Evolutionary conservation across 371 early-diverging fungal species (phyloP), one percentile per base, ranked within the genome.

Genomic region (Nosema muscidifuracis): DNA sequence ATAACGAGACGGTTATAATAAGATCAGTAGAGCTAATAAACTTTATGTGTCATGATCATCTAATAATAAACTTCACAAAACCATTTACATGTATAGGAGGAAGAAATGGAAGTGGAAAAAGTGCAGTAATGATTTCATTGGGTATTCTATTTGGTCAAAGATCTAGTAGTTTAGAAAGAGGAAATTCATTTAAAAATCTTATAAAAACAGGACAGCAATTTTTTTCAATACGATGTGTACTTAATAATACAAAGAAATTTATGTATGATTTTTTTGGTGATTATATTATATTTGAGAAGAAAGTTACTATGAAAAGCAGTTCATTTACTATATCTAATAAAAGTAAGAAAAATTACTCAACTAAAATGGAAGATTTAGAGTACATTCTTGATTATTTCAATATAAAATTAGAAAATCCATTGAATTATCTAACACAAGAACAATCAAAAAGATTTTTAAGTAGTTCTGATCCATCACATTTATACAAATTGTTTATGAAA

Each of bases 381-480:
- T 13, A 66, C 18, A 34, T 83, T 13, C 20, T 79, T 15, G 75
- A 81, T 63, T 67, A 70, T 15, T 76, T 69, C 47, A 31, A 65
- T 24, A 53, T 83, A 16, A 73, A 71, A 31, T 67, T 83, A 57
- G 65, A 66, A n/a, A 83, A 80, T 73, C 82, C 82, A 1, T 22
- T 83, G 40, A 80, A 77, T 58, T 83, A 80, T 67, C 71, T 83
- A 7, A 81, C 82, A 51, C 84, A 83, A 62, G 84, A 83, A 28
- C 61, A 77, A 22, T 26, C 77, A n/a, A 83, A 83, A 61, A 80
- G 72, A 57, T 75, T 83, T 65, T 56, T 83, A 38, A 81, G 65
- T 53, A 61, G 55, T 30, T 33, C 73, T 18, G 63, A 70, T 6
- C 67, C 77, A 22, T 63, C 74, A 28, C 34, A 38, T 12, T 40